Base-by-base conservation (phyloP, 176 grass and related monocot species). In the Alloteropsis semialata region DNA sequence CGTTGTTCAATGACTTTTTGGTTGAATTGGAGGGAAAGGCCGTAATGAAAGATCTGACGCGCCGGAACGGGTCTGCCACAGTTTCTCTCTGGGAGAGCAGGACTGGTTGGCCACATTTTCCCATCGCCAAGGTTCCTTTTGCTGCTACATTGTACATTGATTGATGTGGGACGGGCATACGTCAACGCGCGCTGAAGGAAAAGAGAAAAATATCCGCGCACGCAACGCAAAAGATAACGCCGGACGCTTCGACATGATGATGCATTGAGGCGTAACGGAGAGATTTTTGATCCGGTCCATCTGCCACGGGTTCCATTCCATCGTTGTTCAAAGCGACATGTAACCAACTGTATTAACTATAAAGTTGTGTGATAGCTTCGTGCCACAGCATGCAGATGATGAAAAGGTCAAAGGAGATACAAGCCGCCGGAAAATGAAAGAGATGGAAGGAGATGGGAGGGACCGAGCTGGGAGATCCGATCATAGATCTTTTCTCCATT, bases 281-380 rank as follows among this genome's bases (percentile, higher is more conserved):
- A 79, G 45, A 48, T 22, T 7, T 7, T 5, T 18, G 38, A 64
- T 21, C 50, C 12, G 41, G 28, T 68, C 74, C 66, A 63, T 65
- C 34, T 60, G 19, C 10, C 21, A 17, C 5, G 4, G 33, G 33
- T 18, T 29, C 22, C 22, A 18, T 83, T 48, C 22, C 2, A 55
- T 42, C 22, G 51, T 45, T 43, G 27, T 65, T 19, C 85, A 42
- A 10, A 82, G 43, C 44, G 86, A 88, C 86, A 36, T 63, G 42
- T 30, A 48, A 88, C 87, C 66, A 79, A 79, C 81, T 39, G 48
- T 58, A 16, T 38, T 79, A 74, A 79, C 42, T 70, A 29, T 70
- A 62, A 29, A 60, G 83, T 10, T 49, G 43, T 14, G 10, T 27
- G 55, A 69, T 69, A 24, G 49, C 37, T 68, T 77, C 34, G 15